Conservation (phyloP, 2,329 filamentous ascomycete genomes). For the Chaetomium sp. region DNA sequence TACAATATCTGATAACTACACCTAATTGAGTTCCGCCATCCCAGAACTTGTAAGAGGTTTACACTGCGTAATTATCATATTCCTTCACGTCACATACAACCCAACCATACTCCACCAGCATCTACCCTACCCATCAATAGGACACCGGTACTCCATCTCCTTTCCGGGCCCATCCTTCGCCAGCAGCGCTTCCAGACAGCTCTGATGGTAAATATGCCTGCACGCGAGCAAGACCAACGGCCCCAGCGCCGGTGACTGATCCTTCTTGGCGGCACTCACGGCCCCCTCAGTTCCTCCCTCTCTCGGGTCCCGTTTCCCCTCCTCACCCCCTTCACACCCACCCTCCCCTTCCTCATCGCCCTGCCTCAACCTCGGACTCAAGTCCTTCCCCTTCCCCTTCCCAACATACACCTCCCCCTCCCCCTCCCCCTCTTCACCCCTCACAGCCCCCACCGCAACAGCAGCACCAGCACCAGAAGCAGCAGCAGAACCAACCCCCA, state of each 20-base stretch:
- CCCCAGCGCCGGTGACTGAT: slow-evolving; percentile 58
- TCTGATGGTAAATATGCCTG: slow-evolving; percentile 70
- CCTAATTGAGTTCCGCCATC: neutral
- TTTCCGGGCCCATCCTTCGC: slow-evolving; percentile 49
- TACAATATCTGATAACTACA: neutral
- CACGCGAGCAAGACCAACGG: slow-evolving; percentile 69
- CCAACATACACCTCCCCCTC: slow-evolving; percentile 34
- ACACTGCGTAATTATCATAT: neutral
- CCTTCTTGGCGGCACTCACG: slow-evolving; percentile 40
- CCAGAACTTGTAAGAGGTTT: neutral
- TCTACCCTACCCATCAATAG: slow-evolving; percentile 54
- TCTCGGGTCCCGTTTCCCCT: slow-evolving; percentile 42
- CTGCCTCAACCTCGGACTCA: slow-evolving; percentile 28
- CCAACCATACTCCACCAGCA: neutral
- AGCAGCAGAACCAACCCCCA: slow-evolving; percentile 38
- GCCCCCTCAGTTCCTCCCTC: slow-evolving; percentile 40
- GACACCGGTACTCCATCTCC: slow-evolving; percentile 57
- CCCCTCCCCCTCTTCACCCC: slow-evolving; percentile 34
- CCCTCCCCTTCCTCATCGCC: slow-evolving; percentile 45
- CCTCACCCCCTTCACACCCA: slow-evolving; percentile 43
- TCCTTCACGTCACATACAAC: slow-evolving; percentile 18
- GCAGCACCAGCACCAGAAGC: neutral
- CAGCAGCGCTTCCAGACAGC: slow-evolving; percentile 67
- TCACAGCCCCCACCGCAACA: slow-evolving; percentile 31
- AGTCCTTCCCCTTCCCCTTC: slow-evolving; percentile 54